Evolutionary conservation across 148 eudicot species (phyloP).

Genomic region (Rheum nobile): DNA sequence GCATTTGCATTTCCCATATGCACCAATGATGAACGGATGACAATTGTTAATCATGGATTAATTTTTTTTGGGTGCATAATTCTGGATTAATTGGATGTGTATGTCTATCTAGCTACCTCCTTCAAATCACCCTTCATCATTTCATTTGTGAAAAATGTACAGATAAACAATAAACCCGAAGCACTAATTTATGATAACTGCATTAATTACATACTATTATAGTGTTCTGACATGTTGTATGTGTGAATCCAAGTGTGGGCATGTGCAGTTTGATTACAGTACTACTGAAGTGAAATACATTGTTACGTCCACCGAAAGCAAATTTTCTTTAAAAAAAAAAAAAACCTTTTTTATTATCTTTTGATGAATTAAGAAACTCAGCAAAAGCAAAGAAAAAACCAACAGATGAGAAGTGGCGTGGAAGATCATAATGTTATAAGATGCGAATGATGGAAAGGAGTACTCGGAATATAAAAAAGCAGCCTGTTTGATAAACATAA

Average conservation of each 20-base stretch:
- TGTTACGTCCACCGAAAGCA: not conserved
- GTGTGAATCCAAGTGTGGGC: no score
- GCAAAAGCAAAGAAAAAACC: not conserved
- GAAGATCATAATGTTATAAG: not conserved
- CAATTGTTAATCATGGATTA: not conserved
- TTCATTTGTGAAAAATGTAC: not conserved
- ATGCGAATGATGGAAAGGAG: not conserved
- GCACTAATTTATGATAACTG: not conserved
- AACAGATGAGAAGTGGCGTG: not conserved
- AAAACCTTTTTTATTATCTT: not conserved
- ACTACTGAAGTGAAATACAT: no score
- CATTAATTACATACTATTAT: no score
- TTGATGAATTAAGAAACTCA: not conserved
- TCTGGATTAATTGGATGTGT: not conserved
- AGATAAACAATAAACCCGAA: not conserved
- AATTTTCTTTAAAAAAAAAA: not conserved
- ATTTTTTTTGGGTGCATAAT: no score
- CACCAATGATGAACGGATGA: not conserved
- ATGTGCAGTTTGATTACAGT: no score
- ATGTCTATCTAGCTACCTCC: not conserved
- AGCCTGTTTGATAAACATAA: not conserved
- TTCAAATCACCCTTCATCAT: slow-evolving; percentile 1
- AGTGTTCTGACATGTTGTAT: no score
- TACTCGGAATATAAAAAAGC: not conserved
- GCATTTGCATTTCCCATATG: not conserved